phyloP scores from a whole-genome alignment of 2,329 filamentous ascomycete genomes.

The Colletotrichum tanaceti region DNA sequence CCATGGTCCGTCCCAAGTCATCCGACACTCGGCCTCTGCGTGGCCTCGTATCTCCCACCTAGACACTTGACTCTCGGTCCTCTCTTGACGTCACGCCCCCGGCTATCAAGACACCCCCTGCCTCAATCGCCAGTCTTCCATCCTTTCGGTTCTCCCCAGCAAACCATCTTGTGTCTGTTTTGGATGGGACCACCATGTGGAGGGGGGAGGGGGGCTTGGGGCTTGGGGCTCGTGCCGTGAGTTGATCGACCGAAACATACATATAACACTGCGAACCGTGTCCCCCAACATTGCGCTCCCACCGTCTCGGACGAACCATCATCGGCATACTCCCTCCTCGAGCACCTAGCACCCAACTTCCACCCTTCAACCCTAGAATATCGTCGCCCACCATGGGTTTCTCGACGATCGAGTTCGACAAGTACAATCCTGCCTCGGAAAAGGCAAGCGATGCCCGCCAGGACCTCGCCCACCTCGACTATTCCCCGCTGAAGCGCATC shows the following conservation, averaged over 20 bases:
- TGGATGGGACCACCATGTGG: slow-evolving; percentile 5
- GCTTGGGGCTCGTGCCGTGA: slow-evolving; percentile 18
- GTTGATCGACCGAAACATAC: slow-evolving; percentile 30
- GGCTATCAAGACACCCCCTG: slow-evolving; percentile 24
- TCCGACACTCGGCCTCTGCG: slow-evolving; percentile 16
- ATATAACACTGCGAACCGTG: slow-evolving; percentile 27
- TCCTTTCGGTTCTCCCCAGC: background rate
- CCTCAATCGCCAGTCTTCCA: background rate
- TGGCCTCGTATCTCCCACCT: background rate
- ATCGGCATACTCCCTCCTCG: background rate
- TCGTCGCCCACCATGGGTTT: slow-evolving; percentile 42
- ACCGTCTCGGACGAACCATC: slow-evolving; percentile 37
- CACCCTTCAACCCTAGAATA: slow-evolving; percentile 57
- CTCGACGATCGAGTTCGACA: slow-evolving; percentile 55
- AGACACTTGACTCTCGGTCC: slow-evolving; percentile 9
- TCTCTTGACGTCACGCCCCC: slow-evolving; percentile 39
- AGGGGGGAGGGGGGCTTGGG: background rate
- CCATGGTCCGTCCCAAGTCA: slow-evolving; percentile 34
- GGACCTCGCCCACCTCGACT: slow-evolving; percentile 56
- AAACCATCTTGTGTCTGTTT: background rate
- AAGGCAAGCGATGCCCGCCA: slow-evolving; percentile 49
- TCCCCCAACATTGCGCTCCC: background rate
- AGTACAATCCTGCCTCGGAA: slow-evolving; percentile 55
- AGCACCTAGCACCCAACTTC: background rate
- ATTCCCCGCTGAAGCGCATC: slow-evolving; percentile 56